Evolutionary conservation across 305 asterid genomes (phyloP).

Genomic region (Euphrasia arctica): DNA sequence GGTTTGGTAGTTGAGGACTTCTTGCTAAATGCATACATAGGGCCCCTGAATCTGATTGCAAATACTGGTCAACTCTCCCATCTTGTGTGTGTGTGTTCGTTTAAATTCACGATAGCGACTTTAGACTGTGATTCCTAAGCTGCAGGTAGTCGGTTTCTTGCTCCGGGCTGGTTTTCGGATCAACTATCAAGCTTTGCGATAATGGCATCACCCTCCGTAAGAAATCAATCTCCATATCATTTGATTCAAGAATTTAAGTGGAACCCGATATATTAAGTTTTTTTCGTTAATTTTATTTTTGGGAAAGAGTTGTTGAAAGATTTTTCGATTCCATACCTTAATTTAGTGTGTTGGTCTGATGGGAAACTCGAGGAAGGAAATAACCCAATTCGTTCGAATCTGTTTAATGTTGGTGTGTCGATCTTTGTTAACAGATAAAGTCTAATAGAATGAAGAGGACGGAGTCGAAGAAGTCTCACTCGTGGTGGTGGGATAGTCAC

Average conservation of each 20-base stretch:
- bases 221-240: slow-evolving; percentile 24
- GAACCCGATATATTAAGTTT: not conserved
- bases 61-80: too few species aligned
- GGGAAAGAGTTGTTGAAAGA: not conserved
- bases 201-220: slow-evolving; percentile 62
- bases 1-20: not conserved
- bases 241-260: slow-evolving; percentile 5
- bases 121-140: too few species aligned
- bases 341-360: too few species aligned
- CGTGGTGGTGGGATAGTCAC: slow-evolving; percentile 99
- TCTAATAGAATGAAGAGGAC: slow-evolving; percentile 54
- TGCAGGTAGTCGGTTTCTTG: slow-evolving; percentile 30
- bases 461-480: slow-evolving; percentile 73
- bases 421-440: slow-evolving; percentile 40
- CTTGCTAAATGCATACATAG: not conserved
- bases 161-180: slow-evolving; percentile 19
- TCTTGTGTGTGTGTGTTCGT: too few species aligned
- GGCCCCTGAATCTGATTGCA: too few species aligned
- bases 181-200: slow-evolving; percentile 25
- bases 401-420: too few species aligned
- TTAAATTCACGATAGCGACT: too few species aligned
- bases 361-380: too few species aligned
- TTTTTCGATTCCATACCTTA: too few species aligned
- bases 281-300: slow-evolving; percentile 1
- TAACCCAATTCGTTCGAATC: too few species aligned